A percentile compares a stretch with the other conserved stretches of the same genome.
phyloP scores from a whole-genome alignment of 148 eudicot genomes.

The Camellia sinensis region DNA sequence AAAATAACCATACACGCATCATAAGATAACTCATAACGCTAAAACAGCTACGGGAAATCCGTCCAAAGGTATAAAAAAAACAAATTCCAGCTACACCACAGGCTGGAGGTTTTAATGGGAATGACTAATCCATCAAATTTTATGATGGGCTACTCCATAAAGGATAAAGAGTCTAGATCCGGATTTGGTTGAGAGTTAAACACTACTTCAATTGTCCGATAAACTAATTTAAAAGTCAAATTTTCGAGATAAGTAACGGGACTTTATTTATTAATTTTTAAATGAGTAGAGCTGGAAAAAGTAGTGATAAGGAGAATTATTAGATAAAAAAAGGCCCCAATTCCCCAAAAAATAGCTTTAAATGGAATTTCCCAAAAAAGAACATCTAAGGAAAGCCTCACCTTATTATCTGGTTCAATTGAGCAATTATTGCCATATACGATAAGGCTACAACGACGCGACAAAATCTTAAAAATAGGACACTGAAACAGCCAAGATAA shows the following conservation, averaged over 20 bases:
- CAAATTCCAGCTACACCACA: conserved; percentile 34
- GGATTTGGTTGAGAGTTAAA: not conserved
- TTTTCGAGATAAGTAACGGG: not conserved
- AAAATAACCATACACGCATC: conserved; percentile 16
- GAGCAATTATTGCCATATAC: not conserved
- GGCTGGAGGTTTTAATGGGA: conserved; percentile 21
- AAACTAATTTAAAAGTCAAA: not conserved
- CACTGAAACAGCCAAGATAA: too few species aligned
- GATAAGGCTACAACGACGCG: too few species aligned
- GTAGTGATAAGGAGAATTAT: not conserved
- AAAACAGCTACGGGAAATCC: not conserved
- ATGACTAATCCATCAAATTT: conserved; percentile 1
- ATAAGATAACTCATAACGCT: not conserved
- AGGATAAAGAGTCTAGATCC: not conserved
- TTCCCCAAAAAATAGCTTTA: not conserved
- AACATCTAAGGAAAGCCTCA: conserved; percentile 4
- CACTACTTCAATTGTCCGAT: not conserved
- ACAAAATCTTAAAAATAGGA: too few species aligned
- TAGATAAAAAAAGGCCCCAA: not conserved
- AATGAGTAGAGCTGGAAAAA: not conserved
- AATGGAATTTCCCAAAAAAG: not conserved
- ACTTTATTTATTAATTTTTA: not conserved
- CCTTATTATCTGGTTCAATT: not conserved
- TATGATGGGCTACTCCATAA: not conserved
- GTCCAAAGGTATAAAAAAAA: conserved; percentile 17